Base-by-base conservation (phyloP, 2,329 filamentous ascomycete species). In the Septoria petroselini region DNA sequence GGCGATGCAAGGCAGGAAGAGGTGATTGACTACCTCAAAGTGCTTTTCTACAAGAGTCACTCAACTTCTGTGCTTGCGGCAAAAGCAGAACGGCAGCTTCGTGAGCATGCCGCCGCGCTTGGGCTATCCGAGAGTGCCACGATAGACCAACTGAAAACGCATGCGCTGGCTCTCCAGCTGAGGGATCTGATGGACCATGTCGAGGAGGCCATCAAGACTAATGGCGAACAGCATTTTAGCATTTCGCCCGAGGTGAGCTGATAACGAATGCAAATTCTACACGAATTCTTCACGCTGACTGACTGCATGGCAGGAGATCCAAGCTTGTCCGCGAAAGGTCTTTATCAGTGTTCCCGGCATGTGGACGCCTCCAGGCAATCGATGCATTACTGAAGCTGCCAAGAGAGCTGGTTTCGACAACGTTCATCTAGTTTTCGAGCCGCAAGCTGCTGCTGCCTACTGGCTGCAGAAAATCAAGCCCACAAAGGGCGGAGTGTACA, bases 341-440 rank as follows among this genome's bases (percentile, higher is more conserved):
- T 27, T 41, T 21, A 12, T 54, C n/a, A 46, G 48, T 17, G 51
- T 54, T 4, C 48, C 34, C 8, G 34, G 34, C 14, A 52, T 56
- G 47, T 54, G 53, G 53, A 48, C 46, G 15, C 12, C 41, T 14
- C 40, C 47, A 15, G 25, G 15, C 1, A 55, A 51, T 34, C 35
- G 34, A 3, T 41, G 34, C 15, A 50, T 52, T 47, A 49, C 43
- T 11, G 31, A 30, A 3, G 52, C 55, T 2, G 53, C 55, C 4
- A 42, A 48, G 14, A n/a, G 17, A 3, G 49, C 53, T 14, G 52
- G 53, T 3, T 7, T 53, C 18, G 12, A 9, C 11, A 12, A 46
- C n/a, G 49, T 52, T 2, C 37, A 57, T 33, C 43, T 54, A 5
- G 51, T 54, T 1, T 51, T 48, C 17, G 54, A 57, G 37, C 42